Evolutionary conservation across 192 early-diverging fungal genomes (phyloP), one percentile per base, ranked within the genome.

Genomic region (Helicostylum pulchrum): DNA sequence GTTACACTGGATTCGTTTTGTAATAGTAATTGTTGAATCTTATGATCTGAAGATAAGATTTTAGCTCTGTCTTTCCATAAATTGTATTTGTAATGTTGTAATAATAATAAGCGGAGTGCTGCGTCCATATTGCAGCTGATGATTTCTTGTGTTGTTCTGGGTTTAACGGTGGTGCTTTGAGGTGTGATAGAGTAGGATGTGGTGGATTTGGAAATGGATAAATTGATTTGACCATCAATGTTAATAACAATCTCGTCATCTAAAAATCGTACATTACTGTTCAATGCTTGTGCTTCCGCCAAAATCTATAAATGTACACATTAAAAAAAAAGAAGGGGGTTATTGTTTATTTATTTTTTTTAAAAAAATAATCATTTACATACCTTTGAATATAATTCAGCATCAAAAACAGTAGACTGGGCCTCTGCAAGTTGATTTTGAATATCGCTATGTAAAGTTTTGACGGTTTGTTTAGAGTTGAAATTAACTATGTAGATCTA

Each of bases 381-480:
- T 68, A 78, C 78, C 54, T 76, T 68, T 19, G 75, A 67, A 50
- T 73, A 82, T 1, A 82, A 44, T 21, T 82, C 80, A 10, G 66
- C 68, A 52, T 82, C 80, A 62, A 80, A 80, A 3, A 82, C 70
- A 6, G 80, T 71, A 2, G 61, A 49, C 39, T 80, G 78, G 0
- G 78, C 80, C 4, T 76, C 62, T 47, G 71, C 58, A 12, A 82
- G 61, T 34, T 74, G 76, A 21, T 71, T 65, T 39, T 75, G 74
- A 23, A 68, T 64, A 19, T 44, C 53, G 12, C 43, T 55, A 12
- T 59, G 57, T 15, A 6, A 14, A 14, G 15, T 9, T 15, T 48
- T 23, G 30, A 34, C 26, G 53, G 14, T 8, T 2, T 4, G 23
- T 30, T 53, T 53, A 6, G 7, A 9, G 26, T 31, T 53, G 14